Conservation (phyloP, 176 grass and related monocot species). For the Cenchrus fungigraminus region DNA sequence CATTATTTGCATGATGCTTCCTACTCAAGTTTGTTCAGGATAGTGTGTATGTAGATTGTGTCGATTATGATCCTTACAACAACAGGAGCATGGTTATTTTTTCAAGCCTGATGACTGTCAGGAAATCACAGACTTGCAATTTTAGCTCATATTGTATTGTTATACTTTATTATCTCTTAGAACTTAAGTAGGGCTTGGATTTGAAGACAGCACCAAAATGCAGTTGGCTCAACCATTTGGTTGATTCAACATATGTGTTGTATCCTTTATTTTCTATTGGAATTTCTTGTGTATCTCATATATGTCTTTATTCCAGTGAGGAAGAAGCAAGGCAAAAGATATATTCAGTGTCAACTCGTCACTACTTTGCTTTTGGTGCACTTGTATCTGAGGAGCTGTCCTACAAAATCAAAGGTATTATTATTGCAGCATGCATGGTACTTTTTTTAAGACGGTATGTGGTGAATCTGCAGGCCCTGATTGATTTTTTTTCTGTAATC, state of each 20-base stretch:
- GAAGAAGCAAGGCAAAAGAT: conserved; percentile 84
- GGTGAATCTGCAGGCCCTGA: neutral
- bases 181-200: too few species aligned
- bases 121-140: too few species aligned
- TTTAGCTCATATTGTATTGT: too few species aligned
- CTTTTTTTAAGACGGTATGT: neutral
- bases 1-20: too few species aligned
- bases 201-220: too few species aligned
- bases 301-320: conserved; percentile 53
- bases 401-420: conserved; percentile 76
- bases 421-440: neutral
- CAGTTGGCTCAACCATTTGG: neutral
- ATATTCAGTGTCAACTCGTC: conserved; percentile 87
- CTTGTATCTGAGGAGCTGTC: conserved; percentile 84
- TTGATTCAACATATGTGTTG: neutral
- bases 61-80: too few species aligned
- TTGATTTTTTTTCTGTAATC: neutral
- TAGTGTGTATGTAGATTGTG: too few species aligned
- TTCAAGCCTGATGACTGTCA: too few species aligned
- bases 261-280: neutral
- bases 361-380: conserved; percentile 94
- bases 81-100: too few species aligned
- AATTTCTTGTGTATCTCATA: neutral
- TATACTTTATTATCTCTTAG: neutral
- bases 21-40: too few species aligned